Conservation (phyloP, 768 basidiomycete species). For the Psilocybe cubensis region DNA sequence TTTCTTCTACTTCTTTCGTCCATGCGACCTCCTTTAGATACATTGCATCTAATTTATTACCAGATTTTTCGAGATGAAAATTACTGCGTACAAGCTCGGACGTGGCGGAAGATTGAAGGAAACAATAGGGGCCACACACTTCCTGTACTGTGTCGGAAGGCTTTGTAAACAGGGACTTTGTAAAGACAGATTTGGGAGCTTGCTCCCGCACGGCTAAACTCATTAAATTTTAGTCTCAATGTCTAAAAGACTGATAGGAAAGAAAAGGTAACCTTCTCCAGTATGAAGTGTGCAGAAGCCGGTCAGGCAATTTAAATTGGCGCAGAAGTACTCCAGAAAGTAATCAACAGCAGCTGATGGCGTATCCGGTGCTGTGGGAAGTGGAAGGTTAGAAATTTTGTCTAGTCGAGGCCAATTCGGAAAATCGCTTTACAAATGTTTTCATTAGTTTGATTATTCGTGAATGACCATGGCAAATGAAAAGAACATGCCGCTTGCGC, state of each 20-base stretch:
- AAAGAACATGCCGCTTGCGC: conserved; percentile 6
- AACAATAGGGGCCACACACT: conserved; percentile 39
- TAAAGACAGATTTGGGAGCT: conserved; percentile 26
- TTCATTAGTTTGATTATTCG: conserved; percentile 17
- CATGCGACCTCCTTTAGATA: conserved; percentile 33
- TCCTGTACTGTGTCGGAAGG: conserved; percentile 17
- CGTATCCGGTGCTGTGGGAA: background rate
- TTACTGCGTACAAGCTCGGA: conserved; percentile 16
- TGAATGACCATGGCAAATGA: background rate
- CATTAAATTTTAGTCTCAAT: background rate
- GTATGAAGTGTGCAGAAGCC: conserved; percentile 53
- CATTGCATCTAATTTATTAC: background rate
- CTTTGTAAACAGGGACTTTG: conserved; percentile 25
- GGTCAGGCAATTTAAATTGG: conserved; percentile 52
- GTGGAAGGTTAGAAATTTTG: background rate
- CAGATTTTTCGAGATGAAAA: background rate
- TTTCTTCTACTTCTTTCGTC: conserved; percentile 39
- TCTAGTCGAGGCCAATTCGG: conserved; percentile 26
- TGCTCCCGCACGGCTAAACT: conserved; percentile 31
- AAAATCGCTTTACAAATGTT: conserved; percentile 26
- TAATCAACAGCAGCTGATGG: conserved; percentile 27
- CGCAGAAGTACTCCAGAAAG: conserved; percentile 51
- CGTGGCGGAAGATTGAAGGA: conserved; percentile 20
- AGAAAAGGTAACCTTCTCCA: conserved; percentile 25
- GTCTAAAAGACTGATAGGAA: background rate